Percentiles rank a stretch among this genome's conserved stretches.
These are phyloP conservation scores for Colletotrichum brevisporum DNA, from an alignment of 2,329 filamentous ascomycete species.

Conservation along the genomic window DNA sequence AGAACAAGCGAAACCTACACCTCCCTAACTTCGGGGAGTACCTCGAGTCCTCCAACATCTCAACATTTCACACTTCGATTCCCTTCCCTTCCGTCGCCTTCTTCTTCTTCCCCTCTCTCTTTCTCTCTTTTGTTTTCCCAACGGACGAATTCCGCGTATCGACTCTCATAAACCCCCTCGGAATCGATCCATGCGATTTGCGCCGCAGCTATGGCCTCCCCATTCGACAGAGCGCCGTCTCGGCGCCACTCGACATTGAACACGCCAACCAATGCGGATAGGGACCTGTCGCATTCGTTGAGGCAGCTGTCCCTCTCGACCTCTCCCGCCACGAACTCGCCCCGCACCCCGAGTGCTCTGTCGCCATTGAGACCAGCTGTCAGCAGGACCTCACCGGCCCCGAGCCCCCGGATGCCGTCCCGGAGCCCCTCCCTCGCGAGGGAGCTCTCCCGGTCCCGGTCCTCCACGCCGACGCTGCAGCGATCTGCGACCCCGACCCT, in stretches of 20 bases:
- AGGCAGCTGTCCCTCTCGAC: conserved; percentile 60
- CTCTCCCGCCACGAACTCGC: conserved; percentile 47
- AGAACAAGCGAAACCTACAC: conserved; percentile 13
- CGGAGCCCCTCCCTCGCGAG: conserved; percentile 59
- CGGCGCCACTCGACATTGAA: conserved; percentile 51
- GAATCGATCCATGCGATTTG: conserved; percentile 29
- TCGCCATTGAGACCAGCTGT: conserved; percentile 55
- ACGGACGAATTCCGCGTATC: neutral
- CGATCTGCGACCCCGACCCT: conserved; percentile 62
- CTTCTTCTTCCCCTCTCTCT: neutral
- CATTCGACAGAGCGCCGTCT: conserved; percentile 43
- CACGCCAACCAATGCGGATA: conserved; percentile 48
- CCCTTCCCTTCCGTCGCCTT: neutral
- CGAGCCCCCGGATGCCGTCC: conserved; percentile 54
- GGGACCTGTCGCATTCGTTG: conserved; percentile 58
- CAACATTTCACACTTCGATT: neutral
- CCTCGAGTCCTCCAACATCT: neutral
- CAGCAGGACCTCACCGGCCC: conserved; percentile 55
- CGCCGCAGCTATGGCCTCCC: conserved; percentile 35
- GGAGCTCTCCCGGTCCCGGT: conserved; percentile 56
- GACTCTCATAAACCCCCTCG: neutral
- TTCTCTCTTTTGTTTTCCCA: neutral
- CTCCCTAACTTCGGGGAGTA: no score
- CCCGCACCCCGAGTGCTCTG: conserved; percentile 48
- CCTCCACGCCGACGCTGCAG: conserved; percentile 63